These are phyloP conservation scores for Daldinia caldariorum DNA, from an alignment of 495 filamentous ascomycete species.

Conservation along the genomic window DNA sequence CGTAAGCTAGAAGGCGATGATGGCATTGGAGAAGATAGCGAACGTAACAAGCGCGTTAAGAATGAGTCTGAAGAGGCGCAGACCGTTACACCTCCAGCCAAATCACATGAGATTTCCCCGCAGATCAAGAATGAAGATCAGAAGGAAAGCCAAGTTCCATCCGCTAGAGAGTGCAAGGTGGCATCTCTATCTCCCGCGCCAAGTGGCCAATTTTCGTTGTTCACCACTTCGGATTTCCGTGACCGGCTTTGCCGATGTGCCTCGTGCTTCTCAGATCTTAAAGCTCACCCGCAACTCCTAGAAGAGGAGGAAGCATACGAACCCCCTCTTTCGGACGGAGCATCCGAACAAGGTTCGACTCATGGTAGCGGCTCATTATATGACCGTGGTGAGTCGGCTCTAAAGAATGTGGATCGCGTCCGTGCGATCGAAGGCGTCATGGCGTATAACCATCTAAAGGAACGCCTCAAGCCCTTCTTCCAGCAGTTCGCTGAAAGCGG, in stretches of 20 bases:
- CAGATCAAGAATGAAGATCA: constrained; percentile 43
- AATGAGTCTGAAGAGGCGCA: constrained; percentile 47
- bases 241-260: constrained; percentile 79
- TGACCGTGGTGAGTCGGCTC: constrained; percentile 88
- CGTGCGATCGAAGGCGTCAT: constrained; percentile 95
- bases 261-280: constrained; percentile 77
- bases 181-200: constrained; percentile 63
- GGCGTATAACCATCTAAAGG: constrained; percentile 94
- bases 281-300: constrained; percentile 76
- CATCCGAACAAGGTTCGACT: constrained; percentile 56
- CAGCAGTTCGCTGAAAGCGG: constrained; percentile 93
- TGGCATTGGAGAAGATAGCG: constrained; percentile 54
- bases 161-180: constrained; percentile 53
- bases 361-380: constrained; percentile 74
- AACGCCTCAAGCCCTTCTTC: constrained; percentile 91
- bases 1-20: constrained; percentile 76
- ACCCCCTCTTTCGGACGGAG: constrained; percentile 74
- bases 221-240: constrained; percentile 80
- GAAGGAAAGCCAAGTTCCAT: constrained; percentile 36
- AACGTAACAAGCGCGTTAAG: constrained; percentile 68
- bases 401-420: constrained; percentile 90
- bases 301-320: constrained; percentile 95
- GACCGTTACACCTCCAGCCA: constrained; percentile 15
- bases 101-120: constrained; percentile 17
- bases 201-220: constrained; percentile 74